Conservation (phyloP, 1,284 basidiomycete genomes). For the Microbotryomycetes sp. region DNA sequence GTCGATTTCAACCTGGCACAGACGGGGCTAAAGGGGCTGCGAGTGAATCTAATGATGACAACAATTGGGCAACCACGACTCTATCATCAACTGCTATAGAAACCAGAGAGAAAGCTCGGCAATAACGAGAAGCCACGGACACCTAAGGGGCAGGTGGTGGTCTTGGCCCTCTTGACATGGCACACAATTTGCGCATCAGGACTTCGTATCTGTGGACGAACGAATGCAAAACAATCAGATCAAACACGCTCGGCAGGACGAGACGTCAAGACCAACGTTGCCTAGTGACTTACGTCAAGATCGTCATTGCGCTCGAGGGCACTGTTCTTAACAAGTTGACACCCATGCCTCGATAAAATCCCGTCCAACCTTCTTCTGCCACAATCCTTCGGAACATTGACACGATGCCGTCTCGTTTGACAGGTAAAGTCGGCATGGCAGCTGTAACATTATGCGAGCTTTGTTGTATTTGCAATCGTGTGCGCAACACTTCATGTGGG, state of each 20-base stretch:
- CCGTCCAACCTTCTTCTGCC: constrained; percentile 71
- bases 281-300: constrained; percentile 66
- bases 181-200: constrained; percentile 1
- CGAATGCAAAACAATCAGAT: background rate
- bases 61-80: too few species aligned
- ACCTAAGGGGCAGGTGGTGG: background rate
- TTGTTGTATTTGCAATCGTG: constrained; percentile 72
- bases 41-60: too few species aligned
- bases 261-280: background rate
- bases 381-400: constrained; percentile 67
- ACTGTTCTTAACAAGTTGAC: constrained; percentile 87
- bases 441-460: constrained; percentile 40
- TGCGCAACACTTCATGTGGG: constrained; percentile 91
- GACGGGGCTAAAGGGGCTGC: too few species aligned
- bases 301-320: constrained; percentile 86
- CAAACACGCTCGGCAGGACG: background rate
- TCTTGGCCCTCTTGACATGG: background rate
- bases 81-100: too few species aligned
- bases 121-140: too few species aligned
- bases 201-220: constrained; percentile 3
- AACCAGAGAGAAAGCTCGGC: too few species aligned
- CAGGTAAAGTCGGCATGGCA: constrained; percentile 16
- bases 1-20: too few species aligned
- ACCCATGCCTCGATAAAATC: constrained; percentile 81
- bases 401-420: constrained; percentile 51